These are phyloP conservation scores for Mortierella sp. DNA, from an alignment of 371 early-diverging fungal genomes.

Conservation along the genomic window DNA sequence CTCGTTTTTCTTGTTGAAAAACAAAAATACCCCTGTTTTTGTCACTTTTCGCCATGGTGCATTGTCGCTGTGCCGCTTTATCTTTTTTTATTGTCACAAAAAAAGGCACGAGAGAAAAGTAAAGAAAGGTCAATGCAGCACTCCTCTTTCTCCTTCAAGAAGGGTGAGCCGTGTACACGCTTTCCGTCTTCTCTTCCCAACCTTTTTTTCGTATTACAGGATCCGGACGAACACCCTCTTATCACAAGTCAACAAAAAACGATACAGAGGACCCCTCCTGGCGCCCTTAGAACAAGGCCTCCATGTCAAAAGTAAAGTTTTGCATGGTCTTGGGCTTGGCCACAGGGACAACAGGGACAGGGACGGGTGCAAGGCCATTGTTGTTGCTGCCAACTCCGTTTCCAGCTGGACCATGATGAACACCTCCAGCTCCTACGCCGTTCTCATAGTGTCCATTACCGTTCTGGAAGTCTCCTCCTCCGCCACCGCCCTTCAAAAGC, in stretches of 20 bases:
- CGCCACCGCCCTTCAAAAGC: constrained; percentile 35
- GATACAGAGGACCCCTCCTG: background rate
- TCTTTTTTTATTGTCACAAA: background rate
- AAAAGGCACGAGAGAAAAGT: background rate
- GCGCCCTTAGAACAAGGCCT: constrained; percentile 34
- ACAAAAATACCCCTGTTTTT: background rate
- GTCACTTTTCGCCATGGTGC: background rate
- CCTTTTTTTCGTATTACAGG: background rate
- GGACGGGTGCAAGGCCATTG: background rate
- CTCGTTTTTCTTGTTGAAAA: background rate
- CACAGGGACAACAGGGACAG: background rate
- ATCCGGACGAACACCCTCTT: background rate
- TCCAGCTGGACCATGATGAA: background rate
- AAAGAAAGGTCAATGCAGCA: background rate
- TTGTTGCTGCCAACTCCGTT: background rate
- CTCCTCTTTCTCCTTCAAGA: background rate
- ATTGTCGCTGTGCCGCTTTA: background rate
- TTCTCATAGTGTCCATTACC: background rate
- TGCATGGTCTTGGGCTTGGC: constrained; percentile 40
- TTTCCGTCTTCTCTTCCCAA: background rate
- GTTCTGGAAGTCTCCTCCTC: constrained; percentile 12
- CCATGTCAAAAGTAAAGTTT: constrained; percentile 51
- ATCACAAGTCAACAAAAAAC: background rate
- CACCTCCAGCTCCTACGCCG: background rate
- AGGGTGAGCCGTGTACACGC: background rate